Evolutionary conservation across 805 yeast species (phyloP), one percentile per base, ranked within the genome.

Genomic region (Ogataea glucozyma): DNA sequence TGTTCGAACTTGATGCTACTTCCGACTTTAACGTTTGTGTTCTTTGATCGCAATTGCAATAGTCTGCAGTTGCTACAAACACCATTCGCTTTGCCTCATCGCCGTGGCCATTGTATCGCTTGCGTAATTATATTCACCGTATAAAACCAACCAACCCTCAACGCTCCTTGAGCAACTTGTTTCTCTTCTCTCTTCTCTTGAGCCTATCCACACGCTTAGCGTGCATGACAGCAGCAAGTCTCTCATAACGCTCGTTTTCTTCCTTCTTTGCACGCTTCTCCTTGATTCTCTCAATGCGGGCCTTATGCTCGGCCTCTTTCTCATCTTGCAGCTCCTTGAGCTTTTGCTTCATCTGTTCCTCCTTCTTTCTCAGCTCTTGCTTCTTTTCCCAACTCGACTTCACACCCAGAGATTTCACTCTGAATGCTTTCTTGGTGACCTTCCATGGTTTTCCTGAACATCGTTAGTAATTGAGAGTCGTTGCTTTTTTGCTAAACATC

Each of bases 141-240:
- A n/a, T n/a, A n/a, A n/a, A n/a, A n/a, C n/a, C n/a, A n/a, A n/a
- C n/a, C n/a, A 16, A 12, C 27, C 12, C 38, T 52, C 48, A 62
- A 52, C 97, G 96, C 61, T 90, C 98, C 63, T 83, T 88, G 62
- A 90, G 80, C 58, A 89, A 71, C 70, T 91, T 91, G 71, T 90
- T 91, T 69, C 98, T 83, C 84, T 91, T 91, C 62, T 91, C 99
- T 61, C 85, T 82, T 71, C 85, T 83, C 69, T 85, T 83, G 69
- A 91, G 63, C 67, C 99, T 79, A 51, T 89, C 98, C 30, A 89
- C 86, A 71, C 81, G 85, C 81, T 89, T 90, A 31, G 85, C 85
- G 61, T 88, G 91, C 96, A 91, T 87, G 66, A 85, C 88, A 43
- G 78, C 75, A 10, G 96, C 93, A 61, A 91, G 62, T 59, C 72